phyloP scores from a whole-genome alignment of 371 early-diverging fungal species.

The Smittium culicis region DNA sequence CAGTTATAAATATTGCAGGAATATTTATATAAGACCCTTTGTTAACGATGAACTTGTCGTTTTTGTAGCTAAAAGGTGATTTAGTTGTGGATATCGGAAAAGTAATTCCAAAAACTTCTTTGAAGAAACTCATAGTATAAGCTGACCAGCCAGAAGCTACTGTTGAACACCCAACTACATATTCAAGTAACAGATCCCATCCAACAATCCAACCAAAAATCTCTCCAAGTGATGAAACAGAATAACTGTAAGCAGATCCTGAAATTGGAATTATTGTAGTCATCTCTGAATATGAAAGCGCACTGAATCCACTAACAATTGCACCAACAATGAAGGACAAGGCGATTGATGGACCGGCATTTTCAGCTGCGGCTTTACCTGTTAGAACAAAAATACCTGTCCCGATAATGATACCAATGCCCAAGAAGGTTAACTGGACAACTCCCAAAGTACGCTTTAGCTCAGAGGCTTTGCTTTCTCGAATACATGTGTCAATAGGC shows the following conservation, averaged over 20 bases:
- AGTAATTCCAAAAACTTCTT: constrained; percentile 10
- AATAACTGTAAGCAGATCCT: constrained; percentile 60
- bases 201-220: too few relatives aligned
- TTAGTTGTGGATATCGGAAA: neutral
- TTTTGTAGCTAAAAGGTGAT: constrained; percentile 6
- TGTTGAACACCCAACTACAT: constrained; percentile 49
- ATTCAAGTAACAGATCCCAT: constrained; percentile 65
- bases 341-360: constrained; percentile 43
- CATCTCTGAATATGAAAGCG: too few relatives aligned
- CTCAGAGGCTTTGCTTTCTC: constrained; percentile 40
- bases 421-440: constrained; percentile 49
- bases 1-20: constrained; percentile 45
- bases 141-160: constrained; percentile 58
- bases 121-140: constrained; percentile 48
- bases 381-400: too few relatives aligned
- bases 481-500: too few relatives aligned
- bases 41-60: constrained; percentile 30
- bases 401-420: constrained; percentile 47
- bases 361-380: too few relatives aligned
- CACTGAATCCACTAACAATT: constrained; percentile 54
- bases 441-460: constrained; percentile 54
- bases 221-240: constrained; percentile 66
- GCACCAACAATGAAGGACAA: constrained; percentile 55
- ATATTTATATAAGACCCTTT: too few relatives aligned
- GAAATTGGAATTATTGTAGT: constrained; percentile 62